Percentiles rank a stretch among this genome's conserved stretches.
phyloP scores from a whole-genome alignment of 805 yeast species.

The Lipomyces mesembrius region DNA sequence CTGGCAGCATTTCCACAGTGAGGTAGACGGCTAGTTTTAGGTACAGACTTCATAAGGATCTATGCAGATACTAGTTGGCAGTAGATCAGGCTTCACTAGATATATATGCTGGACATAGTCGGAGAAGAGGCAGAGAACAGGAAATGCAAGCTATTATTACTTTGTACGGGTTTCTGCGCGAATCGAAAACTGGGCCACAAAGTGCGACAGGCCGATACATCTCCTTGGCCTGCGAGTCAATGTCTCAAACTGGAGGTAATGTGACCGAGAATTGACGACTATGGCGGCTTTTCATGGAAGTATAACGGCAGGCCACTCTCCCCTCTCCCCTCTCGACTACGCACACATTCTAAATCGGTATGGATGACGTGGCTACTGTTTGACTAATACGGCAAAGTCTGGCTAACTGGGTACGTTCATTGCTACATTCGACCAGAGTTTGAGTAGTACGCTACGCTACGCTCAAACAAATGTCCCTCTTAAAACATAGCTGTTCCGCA shows the following conservation, averaged over 20 bases:
- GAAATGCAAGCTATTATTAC: neutral
- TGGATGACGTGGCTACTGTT: no score
- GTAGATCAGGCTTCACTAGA: neutral
- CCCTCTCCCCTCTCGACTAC: neutral
- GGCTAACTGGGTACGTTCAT: no score
- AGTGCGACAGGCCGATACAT: neutral
- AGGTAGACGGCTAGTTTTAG: neutral
- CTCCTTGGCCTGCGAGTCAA: neutral
- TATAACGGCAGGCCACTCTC: neutral
- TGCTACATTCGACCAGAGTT: no score
- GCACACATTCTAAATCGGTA: neutral
- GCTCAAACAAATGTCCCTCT: no score
- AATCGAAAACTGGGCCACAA: neutral
- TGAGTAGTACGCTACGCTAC: no score
- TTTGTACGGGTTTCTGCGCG: neutral
- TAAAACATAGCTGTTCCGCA: no score
- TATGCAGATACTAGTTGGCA: neutral
- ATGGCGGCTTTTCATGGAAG: neutral
- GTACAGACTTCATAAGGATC: neutral
- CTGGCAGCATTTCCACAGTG: neutral
- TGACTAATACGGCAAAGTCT: no score
- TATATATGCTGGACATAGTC: neutral
- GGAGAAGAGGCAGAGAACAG: neutral
- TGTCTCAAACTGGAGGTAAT: neutral
- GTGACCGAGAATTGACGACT: neutral